These are phyloP conservation scores for Leccinum variicolor DNA, from an alignment of 768 basidiomycete species.

Conservation along the genomic window DNA sequence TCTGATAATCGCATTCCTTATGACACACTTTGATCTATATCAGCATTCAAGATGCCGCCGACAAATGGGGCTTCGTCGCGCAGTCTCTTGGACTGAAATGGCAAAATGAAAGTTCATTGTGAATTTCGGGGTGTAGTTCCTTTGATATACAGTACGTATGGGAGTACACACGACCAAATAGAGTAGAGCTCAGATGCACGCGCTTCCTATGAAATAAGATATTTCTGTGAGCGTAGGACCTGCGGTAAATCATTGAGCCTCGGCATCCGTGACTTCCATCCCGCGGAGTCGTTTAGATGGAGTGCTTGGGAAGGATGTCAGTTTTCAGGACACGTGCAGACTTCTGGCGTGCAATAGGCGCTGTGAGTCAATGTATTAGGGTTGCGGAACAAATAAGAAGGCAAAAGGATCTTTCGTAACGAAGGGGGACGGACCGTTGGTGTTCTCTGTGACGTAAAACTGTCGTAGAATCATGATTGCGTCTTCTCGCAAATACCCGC, in stretches of 20 bases:
- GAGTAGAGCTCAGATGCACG: neutral
- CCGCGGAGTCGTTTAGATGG: constrained; percentile 2
- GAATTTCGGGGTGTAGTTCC: neutral
- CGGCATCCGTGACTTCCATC: neutral
- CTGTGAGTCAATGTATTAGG: constrained; percentile 39
- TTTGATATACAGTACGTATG: neutral
- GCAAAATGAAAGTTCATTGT: constrained; percentile 21
- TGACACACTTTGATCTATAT: constrained; percentile 3
- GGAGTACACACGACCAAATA: neutral
- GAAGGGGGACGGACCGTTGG: constrained; percentile 59
- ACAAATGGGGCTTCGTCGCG: constrained; percentile 75
- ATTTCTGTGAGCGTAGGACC: neutral
- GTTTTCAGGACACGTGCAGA: constrained; percentile 81
- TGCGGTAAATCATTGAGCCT: neutral
- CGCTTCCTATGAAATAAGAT: neutral
- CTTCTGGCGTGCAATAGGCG: constrained; percentile 89
- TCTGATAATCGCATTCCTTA: constrained; percentile 2
- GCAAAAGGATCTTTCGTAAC: neutral
- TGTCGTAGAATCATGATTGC: constrained; percentile 83
- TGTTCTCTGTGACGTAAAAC: constrained; percentile 93
- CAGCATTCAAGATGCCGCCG: constrained; percentile 74
- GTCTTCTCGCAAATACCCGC: constrained; percentile 77
- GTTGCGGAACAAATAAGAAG: constrained; percentile 5
- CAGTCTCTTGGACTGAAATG: constrained; percentile 55
- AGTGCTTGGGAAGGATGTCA: constrained; percentile 45